Base-by-base conservation (phyloP, 164 flowering plant species). In the Hamamelis virginiana region DNA sequence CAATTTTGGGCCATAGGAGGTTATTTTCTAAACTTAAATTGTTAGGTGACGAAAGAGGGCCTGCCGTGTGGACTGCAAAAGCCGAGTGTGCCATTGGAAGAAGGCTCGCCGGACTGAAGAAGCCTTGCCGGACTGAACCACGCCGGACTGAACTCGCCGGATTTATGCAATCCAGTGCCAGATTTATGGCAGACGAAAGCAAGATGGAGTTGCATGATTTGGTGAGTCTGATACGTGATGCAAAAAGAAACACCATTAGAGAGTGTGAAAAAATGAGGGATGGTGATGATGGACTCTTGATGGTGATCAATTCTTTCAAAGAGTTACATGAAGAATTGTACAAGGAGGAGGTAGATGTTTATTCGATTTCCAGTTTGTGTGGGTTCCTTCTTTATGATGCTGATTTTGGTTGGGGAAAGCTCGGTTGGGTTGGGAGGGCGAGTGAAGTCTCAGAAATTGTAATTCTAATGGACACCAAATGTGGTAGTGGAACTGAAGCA, bases 361-460 rank as follows among this genome's bases (percentile, higher is more conserved):
- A 15, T n/a, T 33, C 26, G 8, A 52, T 66, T 33, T n/a, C 59
- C 1, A 65, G 68, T 28, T 65, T 28, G 68, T 48, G 58, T 38
- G 23, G 13, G 57, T 3, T 65, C 18, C 28, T 21, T 6, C 26
- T 65, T 0, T 65, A 65, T 6, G 68, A 48, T 5, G 68, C 45
- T 16, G 68, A 65, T 65, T 65, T 48, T 22, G 68, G 68, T 5
- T 65, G 68, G 68, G 68, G 68, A 9, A 65, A 27, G 23, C 68
- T 59, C 5, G 57, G 22, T 15, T 65, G 57, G 68, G 38, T 48
- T 33, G 26, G 68, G 14, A 48, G 56, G 0, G 58, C 45, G 1
- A 11, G 55, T 4, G 6, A 50, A 55, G 9, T 6, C n/a, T 65
- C n/a, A 19, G 28, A 28, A 6, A 4, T 51, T 1, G 43, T 51